phyloP scores from a whole-genome alignment of 1,284 basidiomycete species.

The Pyrrhoderma noxium region DNA sequence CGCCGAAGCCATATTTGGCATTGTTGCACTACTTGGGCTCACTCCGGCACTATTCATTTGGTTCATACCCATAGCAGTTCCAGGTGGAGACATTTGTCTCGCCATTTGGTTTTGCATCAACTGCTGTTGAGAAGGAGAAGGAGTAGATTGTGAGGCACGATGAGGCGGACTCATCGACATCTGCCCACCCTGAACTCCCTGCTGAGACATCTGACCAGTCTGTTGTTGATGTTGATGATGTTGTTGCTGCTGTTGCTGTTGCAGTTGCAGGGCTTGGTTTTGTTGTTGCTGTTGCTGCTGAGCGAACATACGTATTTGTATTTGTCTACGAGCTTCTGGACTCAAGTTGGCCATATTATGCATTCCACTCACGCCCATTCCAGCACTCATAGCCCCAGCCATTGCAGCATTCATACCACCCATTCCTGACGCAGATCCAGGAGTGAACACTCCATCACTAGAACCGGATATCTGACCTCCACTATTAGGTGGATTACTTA shows the following conservation, averaged over 20 bases:
- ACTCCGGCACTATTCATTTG: not conserved
- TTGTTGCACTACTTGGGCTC: not conserved
- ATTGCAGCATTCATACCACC: conserved; percentile 1
- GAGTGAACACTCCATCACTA: not conserved
- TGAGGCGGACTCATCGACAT: conserved; percentile 20
- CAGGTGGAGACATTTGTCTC: conserved; percentile 39
- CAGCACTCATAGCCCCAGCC: not conserved
- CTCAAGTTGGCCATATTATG: not conserved
- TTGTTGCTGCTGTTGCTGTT: conserved; percentile 12
- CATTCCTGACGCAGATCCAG: not conserved
- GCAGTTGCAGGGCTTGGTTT: conserved; percentile 29
- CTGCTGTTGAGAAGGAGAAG: conserved; percentile 29
- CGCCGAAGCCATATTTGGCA: not conserved
- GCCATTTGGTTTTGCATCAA: conserved; percentile 17
- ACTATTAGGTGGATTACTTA: not conserved
- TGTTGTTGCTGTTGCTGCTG: conserved; percentile 42
- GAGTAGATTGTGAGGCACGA: conserved; percentile 21
- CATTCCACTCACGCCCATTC: not conserved
- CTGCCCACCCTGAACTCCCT: conserved; percentile 16
- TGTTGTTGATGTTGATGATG: conserved; percentile 23
- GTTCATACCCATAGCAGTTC: conserved; percentile 19
- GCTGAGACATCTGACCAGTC: conserved; percentile 8
- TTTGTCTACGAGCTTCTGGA: not conserved
- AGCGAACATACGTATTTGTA: conserved; percentile 27
- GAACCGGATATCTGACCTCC: not conserved